Evolutionary conservation across 805 yeast species (phyloP).

Genomic region (Yarrowia hollandica): DNA sequence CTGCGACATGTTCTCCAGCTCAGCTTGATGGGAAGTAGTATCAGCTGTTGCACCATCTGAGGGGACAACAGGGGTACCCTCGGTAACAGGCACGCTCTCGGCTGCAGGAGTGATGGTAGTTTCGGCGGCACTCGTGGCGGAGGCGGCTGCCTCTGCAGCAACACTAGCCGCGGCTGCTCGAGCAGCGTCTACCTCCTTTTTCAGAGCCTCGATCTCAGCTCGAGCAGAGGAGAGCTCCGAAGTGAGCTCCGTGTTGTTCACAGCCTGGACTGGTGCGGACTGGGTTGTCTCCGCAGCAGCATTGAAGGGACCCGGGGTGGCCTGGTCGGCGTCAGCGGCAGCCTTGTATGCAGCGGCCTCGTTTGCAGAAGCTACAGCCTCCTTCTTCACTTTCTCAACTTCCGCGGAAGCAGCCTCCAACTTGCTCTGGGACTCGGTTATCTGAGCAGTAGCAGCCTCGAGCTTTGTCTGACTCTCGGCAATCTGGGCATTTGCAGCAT

Average conservation of each 20-base stretch:
- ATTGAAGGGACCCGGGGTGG: too few species aligned
- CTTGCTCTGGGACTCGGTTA: constrained; percentile 28
- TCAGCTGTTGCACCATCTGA: not conserved
- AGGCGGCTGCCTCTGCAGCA: not conserved
- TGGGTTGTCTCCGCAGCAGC: too few species aligned
- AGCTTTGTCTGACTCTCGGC: constrained; percentile 38
- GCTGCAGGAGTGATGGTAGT: not conserved
- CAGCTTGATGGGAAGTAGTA: not conserved
- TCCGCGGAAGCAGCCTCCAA: constrained; percentile 25
- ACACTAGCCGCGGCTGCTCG: not conserved
- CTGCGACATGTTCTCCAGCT: constrained; percentile 34
- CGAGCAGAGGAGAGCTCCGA: constrained; percentile 5
- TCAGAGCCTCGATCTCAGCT: constrained; percentile 26
- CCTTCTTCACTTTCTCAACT: not conserved
- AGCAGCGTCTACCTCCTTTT: constrained; percentile 19
- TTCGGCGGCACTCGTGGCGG: not conserved
- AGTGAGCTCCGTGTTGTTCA: not conserved
- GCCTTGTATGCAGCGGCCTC: not conserved
- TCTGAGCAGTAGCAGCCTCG: constrained; percentile 32
- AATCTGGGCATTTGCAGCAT: constrained; percentile 11
- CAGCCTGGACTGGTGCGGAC: too few species aligned
- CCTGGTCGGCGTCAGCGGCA: too few species aligned
- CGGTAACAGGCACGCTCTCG: constrained; percentile 25
- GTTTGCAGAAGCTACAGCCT: not conserved
- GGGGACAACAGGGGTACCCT: constrained; percentile 6